Base-by-base conservation (phyloP, 2,329 filamentous ascomycete species). In the Colletotrichum caudatum region DNA sequence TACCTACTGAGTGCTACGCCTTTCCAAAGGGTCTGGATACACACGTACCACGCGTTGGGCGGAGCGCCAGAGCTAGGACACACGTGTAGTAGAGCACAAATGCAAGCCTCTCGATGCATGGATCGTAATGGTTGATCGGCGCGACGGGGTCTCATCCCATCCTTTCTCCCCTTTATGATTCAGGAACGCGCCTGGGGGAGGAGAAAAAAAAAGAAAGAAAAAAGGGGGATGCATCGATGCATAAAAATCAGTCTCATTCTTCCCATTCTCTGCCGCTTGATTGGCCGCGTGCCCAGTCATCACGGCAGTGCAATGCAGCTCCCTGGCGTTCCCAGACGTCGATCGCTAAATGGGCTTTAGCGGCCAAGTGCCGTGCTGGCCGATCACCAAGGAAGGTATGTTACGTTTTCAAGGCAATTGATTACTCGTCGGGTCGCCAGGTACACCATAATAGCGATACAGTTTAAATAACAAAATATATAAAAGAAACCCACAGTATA, bases 231-330 rank as follows among this genome's bases (percentile, higher is more conserved):
- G 53, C 53, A 64, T 71, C 65, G 37, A 51, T 59, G 69, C 69
- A 69, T 71, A 64, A 71, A 64, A 41, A 56, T 51, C 46, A 51
- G 12, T 14, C 39, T 6, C 39, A 39, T 41, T n/a, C 14, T 29
- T 33, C n/a, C 23, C 11, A 0, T 6, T 1, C 37, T 6, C 14
- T 29, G 1, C 7, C 53, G 11, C 41, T 12, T 58, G 2, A 71
- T 68, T 71, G 69, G 65, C 8, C 8, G 16, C 29, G 14, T 23
- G 18, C 59, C 59, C 46, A 39, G 33, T 51, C 46, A 51, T 62
- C 53, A 41, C 63, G 37, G 54, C 62, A 53, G 56, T 65, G 69
- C 59, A 69, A 54, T 66, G 62, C 54, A n/a, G 29, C 39, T n/a
- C 26, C 33, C 46, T 26, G 18, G 20, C 33, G 35, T 54, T 18